Base-by-base conservation (phyloP, 371 early-diverging fungal species). In the Gilbertella persicaria region DNA sequence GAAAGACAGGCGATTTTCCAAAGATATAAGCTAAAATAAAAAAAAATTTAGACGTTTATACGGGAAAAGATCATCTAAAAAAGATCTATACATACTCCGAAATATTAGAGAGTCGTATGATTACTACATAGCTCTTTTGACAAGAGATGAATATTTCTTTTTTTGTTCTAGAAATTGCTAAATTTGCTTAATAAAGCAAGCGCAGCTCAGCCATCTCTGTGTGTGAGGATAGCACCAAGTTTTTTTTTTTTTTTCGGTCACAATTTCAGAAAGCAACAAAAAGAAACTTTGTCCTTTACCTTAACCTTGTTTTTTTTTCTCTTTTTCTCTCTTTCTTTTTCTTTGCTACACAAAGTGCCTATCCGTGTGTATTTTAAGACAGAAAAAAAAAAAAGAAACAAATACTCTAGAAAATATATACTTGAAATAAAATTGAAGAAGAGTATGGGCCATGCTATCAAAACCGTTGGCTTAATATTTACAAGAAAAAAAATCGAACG, bases 391-490 rank as follows among this genome's bases (percentile, higher is more conserved):
- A 37, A 17, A n/a, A 17, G 37, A 37, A 17, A 37, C 12, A 37
- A 37, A 4, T 7, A 20, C 16, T 7, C 16, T 7, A 39, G 33
- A 13, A 9, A 33, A 33, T 33, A 33, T 33, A 33, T 17, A 39
- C 39, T 8, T 14, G 14, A 33, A 33, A 14, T 33, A n/a, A 6
- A 38, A 13, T n/a, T 14, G 38, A n/a, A 6, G 16, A n/a, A n/a
- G n/a, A n/a, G n/a, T n/a, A 59, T 59, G 60, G 21, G 36, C 25
- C 54, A 53, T 25, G 39, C 45, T 19, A 60, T 59, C 17, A 62
- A 67, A 43, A 74, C 71, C 10, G 66, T 75, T 21, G 76, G 76
- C 19, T 51, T 72, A 20, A 60, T 75, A 21, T 75, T 75, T 21
- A 66, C 60, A 14, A 42, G 57, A 46, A 72, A 72, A 42, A 75